A percentile compares a stretch with the other conserved stretches of the same genome.
phyloP scores from a whole-genome alignment of 768 basidiomycete genomes.

The Auricularia auricula-judae region DNA sequence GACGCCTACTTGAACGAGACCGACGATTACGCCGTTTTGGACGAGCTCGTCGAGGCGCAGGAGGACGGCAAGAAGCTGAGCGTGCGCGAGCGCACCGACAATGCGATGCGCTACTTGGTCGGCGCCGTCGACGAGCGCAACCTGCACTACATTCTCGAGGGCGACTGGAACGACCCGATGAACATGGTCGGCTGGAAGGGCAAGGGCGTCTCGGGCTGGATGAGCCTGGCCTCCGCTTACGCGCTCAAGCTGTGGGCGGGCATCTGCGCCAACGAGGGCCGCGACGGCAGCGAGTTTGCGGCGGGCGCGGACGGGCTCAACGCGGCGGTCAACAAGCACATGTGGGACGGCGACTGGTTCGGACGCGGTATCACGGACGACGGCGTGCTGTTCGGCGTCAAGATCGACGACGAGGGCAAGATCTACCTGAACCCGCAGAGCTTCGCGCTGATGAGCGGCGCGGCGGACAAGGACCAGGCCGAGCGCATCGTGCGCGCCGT shows the following conservation, averaged over 20 bases:
- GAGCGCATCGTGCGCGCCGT: background rate
- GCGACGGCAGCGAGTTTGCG: background rate
- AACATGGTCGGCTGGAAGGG: conserved; percentile 2
- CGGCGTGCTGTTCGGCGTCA: conserved; percentile 1
- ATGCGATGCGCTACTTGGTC: background rate
- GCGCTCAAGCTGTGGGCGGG: background rate
- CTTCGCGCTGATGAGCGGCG: background rate
- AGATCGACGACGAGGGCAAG: conserved; percentile 1
- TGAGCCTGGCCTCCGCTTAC: background rate
- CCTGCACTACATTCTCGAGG: conserved; percentile 1
- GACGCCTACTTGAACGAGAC: background rate
- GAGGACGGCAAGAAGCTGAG: background rate
- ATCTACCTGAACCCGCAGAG: conserved; percentile 1
- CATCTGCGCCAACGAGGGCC: background rate
- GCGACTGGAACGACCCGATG: conserved; percentile 2
- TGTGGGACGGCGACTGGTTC: conserved; percentile 2
- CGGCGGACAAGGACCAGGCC: background rate
- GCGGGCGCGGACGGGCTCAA: background rate
- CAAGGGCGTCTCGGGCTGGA: background rate
- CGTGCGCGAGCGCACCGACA: background rate
- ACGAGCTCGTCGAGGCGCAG: background rate
- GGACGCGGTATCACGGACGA: background rate
- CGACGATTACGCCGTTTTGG: background rate
- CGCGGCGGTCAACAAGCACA: background rate
- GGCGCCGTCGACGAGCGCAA: background rate